Evolutionary conservation across 1,284 basidiomycete genomes (phyloP).

Genomic region (Ganoderma sinense): DNA sequence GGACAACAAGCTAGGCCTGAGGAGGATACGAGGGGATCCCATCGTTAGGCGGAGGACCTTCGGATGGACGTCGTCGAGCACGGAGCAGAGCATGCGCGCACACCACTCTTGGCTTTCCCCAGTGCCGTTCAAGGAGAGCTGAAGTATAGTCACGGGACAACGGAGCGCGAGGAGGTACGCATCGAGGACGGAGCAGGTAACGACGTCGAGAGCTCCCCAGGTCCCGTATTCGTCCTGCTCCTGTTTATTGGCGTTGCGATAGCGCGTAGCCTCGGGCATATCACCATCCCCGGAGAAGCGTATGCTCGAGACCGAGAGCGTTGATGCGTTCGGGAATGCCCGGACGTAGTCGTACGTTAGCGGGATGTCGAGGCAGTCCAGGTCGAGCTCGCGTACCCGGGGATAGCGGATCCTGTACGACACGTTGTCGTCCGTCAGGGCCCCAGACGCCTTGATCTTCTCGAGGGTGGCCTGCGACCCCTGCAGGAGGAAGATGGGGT

Average conservation of each 20-base stretch:
- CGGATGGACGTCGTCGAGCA: neutral
- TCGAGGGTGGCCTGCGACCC: neutral
- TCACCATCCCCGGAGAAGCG: neutral
- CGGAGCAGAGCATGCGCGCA: neutral
- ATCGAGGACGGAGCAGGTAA: neutral
- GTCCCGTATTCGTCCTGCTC: neutral
- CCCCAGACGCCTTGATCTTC: neutral
- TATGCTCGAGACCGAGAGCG: neutral
- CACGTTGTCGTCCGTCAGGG: neutral
- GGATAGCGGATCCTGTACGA: neutral
- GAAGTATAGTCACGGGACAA: neutral
- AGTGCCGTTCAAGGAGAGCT: neutral
- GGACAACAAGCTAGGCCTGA: neutral
- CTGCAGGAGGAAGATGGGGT: neutral
- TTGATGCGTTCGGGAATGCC: neutral
- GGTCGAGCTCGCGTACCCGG: neutral
- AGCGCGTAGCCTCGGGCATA: neutral
- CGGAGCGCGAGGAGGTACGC: neutral
- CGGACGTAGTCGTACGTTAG: neutral
- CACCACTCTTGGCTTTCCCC: neutral
- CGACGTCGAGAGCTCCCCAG: neutral
- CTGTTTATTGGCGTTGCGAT: neutral
- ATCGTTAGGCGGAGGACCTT: neutral
- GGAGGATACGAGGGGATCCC: neutral
- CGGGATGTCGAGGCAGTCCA: conserved; percentile 2